Evolutionary conservation across 371 early-diverging fungal genomes (phyloP).

Genomic region (Mucor piriformis): DNA sequence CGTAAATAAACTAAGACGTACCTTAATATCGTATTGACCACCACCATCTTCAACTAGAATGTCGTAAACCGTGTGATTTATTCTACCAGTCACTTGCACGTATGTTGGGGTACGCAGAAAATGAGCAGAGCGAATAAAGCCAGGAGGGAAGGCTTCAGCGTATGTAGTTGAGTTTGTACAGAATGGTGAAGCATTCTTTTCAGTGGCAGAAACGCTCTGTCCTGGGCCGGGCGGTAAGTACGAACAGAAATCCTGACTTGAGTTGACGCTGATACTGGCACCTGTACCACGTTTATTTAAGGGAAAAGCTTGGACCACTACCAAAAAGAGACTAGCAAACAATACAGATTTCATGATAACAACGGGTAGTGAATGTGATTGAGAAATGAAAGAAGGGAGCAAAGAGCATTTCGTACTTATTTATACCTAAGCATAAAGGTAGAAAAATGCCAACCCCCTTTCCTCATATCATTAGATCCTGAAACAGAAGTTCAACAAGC

Average conservation of each 20-base stretch:
- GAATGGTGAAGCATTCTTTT: conserved; percentile 38
- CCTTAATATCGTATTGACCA: conserved; percentile 58
- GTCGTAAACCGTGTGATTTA: conserved; percentile 43
- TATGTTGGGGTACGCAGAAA: conserved; percentile 34
- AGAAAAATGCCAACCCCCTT: not conserved
- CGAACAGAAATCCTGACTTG: conserved; percentile 37
- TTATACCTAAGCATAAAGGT: not conserved
- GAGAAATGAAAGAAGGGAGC: not conserved
- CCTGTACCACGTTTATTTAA: conserved; percentile 16
- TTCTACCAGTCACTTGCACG: conserved; percentile 55
- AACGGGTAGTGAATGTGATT: not conserved
- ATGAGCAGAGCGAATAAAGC: conserved; percentile 52
- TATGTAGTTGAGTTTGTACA: conserved; percentile 29
- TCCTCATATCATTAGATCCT: no score
- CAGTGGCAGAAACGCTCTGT: conserved; percentile 40
- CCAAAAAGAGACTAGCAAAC: not conserved
- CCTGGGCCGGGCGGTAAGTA: conserved; percentile 48
- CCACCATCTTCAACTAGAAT: conserved; percentile 49
- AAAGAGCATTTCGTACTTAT: not conserved
- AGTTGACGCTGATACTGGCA: conserved; percentile 29
- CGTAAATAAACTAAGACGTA: not conserved
- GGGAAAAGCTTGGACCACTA: not conserved
- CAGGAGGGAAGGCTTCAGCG: conserved; percentile 38
- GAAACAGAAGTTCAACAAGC: not conserved
- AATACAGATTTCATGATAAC: not conserved